A percentile compares a stretch with the other conserved stretches of the same genome.
These are phyloP conservation scores for Synchytrium microbalum DNA, from an alignment of 371 early-diverging fungal genomes.

Conservation along the genomic window DNA sequence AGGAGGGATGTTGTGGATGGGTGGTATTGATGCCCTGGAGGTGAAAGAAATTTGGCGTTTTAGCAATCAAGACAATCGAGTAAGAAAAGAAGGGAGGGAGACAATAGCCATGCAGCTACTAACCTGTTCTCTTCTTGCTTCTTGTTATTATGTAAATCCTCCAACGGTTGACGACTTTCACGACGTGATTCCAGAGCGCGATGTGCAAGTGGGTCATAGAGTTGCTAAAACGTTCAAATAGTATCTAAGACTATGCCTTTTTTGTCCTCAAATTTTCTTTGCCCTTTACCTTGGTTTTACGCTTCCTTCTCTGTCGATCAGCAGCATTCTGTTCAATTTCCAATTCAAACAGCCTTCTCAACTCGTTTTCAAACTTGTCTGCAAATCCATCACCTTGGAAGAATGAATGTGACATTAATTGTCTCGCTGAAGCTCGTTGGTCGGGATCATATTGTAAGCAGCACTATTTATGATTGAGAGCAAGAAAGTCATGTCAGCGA, in stretches of 20 bases:
- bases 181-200: neutral
- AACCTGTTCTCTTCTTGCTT: neutral
- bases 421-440: conserved; percentile 41
- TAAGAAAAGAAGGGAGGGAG: no score
- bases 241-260: no score
- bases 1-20: neutral
- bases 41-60: neutral
- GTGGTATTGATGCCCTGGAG: neutral
- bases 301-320: conserved; percentile 6
- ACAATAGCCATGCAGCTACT: no score
- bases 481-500: neutral
- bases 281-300: neutral
- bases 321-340: conserved; percentile 20
- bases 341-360: conserved; percentile 34
- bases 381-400: conserved; percentile 42
- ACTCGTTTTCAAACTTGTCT: conserved; percentile 38
- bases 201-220: neutral
- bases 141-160: neutral
- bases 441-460: conserved; percentile 47
- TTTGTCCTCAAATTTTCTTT: no score
- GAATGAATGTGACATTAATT: conserved; percentile 44
- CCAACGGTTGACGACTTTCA: neutral
- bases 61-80: no score
- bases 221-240: neutral
- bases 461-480: conserved; percentile 21